Percentiles rank a stretch among this genome's conserved stretches.
Conservation (phyloP, 371 early-diverging fungal species). For the Choanephora cucurbitarum region DNA sequence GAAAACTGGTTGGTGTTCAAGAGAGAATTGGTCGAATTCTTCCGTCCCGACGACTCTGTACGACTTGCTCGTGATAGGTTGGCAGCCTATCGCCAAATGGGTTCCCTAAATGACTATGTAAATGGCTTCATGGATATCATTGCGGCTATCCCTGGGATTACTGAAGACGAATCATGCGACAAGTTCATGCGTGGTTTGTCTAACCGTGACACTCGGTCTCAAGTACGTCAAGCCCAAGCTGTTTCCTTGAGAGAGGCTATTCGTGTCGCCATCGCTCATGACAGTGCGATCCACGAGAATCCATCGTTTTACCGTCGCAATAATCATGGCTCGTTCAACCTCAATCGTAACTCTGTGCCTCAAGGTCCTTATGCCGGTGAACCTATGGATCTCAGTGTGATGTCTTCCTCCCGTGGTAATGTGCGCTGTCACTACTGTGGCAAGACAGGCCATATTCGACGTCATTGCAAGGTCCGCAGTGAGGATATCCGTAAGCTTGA, state of each 20-base stretch:
- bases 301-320: too few relatives aligned
- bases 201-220: background rate
- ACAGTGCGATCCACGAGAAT: too few relatives aligned
- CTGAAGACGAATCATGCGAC: conserved; percentile 1
- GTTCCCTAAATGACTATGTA: background rate
- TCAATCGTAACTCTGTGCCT: too few relatives aligned
- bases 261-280: background rate
- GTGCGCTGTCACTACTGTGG: background rate
- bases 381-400: background rate
- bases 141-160: background rate
- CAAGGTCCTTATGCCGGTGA: background rate
- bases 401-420: background rate
- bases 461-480: background rate
- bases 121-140: conserved; percentile 1
- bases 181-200: background rate
- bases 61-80: background rate
- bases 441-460: background rate
- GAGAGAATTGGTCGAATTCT: background rate
- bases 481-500: background rate
- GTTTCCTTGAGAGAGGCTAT: background rate
- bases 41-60: conserved; percentile 3
- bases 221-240: background rate
- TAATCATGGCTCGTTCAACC: too few relatives aligned
- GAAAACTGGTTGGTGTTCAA: background rate
- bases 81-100: background rate